phyloP scores from a whole-genome alignment of 495 filamentous ascomycete genomes.

The Penicillium odoratum region DNA sequence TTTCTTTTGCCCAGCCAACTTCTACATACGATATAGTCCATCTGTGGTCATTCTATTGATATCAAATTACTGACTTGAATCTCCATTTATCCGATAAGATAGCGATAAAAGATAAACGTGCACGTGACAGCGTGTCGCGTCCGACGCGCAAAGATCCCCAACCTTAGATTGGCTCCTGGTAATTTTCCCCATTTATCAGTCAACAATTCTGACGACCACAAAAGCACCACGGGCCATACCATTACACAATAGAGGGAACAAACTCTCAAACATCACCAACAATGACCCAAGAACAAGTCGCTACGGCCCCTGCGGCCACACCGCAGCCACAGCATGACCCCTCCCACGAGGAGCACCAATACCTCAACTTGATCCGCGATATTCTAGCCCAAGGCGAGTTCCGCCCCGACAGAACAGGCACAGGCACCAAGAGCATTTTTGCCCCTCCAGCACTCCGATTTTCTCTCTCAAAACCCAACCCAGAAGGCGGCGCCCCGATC shows the following conservation, averaged over 20 bases:
- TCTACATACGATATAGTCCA: no score
- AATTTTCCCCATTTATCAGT: neutral
- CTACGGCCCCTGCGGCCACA: conserved; percentile 15
- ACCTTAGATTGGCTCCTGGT: neutral
- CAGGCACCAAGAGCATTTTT: conserved; percentile 86
- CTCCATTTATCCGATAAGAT: conserved; percentile 3
- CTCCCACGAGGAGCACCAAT: conserved; percentile 72
- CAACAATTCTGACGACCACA: neutral
- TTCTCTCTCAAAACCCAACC: conserved; percentile 62
- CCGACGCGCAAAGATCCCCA: conserved; percentile 12
- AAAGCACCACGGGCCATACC: neutral
- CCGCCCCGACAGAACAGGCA: conserved; percentile 86
- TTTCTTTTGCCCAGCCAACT: no score
- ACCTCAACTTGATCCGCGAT: conserved; percentile 70
- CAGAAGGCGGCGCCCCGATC: conserved; percentile 32
- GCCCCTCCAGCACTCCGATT: conserved; percentile 85
- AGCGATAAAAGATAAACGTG: neutral
- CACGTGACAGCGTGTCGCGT: conserved; percentile 26
- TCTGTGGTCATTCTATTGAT: no score
- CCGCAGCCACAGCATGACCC: conserved; percentile 20
- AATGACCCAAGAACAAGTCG: conserved; percentile 29
- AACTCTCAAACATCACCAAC: neutral
- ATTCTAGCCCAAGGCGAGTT: conserved; percentile 77
- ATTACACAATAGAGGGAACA: neutral
- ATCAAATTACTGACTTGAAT: no score